A percentile compares a stretch with the other conserved stretches of the same genome.
phyloP scores from a whole-genome alignment of 1,139 yeast genomes.

The Meyerozyma athensensis region DNA sequence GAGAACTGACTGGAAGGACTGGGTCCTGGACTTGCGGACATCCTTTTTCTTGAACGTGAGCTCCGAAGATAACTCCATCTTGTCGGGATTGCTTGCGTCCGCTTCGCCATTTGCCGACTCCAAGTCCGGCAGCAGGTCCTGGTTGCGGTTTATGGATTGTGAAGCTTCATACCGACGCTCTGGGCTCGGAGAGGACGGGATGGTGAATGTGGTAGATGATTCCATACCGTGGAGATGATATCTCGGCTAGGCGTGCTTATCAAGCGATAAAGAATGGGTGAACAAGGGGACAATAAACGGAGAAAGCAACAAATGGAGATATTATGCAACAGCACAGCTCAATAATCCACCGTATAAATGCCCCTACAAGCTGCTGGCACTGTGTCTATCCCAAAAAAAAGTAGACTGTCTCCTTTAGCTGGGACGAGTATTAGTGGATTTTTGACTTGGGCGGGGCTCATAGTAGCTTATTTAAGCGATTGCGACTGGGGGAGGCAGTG shows the following conservation, averaged over 20 bases:
- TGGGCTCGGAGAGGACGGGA: conserved; percentile 1
- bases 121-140: conserved; percentile 2
- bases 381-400: background rate
- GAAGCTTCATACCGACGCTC: background rate
- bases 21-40: conserved; percentile 48
- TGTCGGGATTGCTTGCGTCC: background rate
- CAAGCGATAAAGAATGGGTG: background rate
- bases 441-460: no score
- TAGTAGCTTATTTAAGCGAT: no score
- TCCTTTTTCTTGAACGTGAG: conserved; percentile 50
- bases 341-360: no score
- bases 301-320: no score
- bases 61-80: conserved; percentile 15
- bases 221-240: background rate
- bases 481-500: no score
- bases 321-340: no score
- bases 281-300: background rate
- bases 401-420: background rate
- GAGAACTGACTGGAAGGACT: conserved; percentile 61
- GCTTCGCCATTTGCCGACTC: background rate
- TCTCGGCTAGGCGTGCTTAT: background rate
- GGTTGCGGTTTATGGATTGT: background rate
- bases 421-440: conserved; percentile 2
- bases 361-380: no score
- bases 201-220: conserved; percentile 1